These are phyloP conservation scores for Neoarthrinium moseri DNA, from an alignment of 2,329 filamentous ascomycete species.

Conservation along the genomic window DNA sequence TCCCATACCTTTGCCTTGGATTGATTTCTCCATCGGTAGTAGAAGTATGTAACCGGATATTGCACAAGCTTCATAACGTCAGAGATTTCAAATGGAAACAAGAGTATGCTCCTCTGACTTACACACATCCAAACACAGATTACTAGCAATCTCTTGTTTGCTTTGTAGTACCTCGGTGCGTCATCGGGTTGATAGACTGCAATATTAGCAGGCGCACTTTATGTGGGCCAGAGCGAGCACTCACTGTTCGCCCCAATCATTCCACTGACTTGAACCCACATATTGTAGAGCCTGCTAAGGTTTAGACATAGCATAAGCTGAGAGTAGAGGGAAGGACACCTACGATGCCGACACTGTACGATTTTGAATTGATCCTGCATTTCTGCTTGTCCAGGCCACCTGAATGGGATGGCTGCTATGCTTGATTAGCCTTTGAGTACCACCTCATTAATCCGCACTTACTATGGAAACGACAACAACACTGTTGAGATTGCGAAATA, in stretches of 20 bases:
- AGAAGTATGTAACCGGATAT: slow-evolving; percentile 35
- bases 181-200: slow-evolving; percentile 33
- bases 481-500: slow-evolving; percentile 41
- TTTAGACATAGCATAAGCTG: background rate
- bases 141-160: slow-evolving; percentile 34
- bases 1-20: slow-evolving; percentile 36
- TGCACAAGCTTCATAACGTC: slow-evolving; percentile 22
- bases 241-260: slow-evolving; percentile 35
- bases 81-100: background rate
- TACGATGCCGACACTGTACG: slow-evolving; percentile 37
- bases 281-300: slow-evolving; percentile 54
- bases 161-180: slow-evolving; percentile 34
- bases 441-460: no score
- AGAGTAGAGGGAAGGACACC: background rate
- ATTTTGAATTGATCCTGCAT: slow-evolving; percentile 57
- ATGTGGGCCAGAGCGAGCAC: background rate
- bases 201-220: background rate
- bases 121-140: slow-evolving; percentile 37
- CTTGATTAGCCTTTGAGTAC: slow-evolving; percentile 3
- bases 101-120: slow-evolving; percentile 18
- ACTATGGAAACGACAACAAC: slow-evolving; percentile 51
- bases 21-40: slow-evolving; percentile 37
- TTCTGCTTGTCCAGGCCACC: slow-evolving; percentile 56
- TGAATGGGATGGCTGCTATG: slow-evolving; percentile 46
- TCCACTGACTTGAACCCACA: slow-evolving; percentile 36